Conservation (phyloP, 352 stramenopile species). For the Phytophthora quininea region DNA sequence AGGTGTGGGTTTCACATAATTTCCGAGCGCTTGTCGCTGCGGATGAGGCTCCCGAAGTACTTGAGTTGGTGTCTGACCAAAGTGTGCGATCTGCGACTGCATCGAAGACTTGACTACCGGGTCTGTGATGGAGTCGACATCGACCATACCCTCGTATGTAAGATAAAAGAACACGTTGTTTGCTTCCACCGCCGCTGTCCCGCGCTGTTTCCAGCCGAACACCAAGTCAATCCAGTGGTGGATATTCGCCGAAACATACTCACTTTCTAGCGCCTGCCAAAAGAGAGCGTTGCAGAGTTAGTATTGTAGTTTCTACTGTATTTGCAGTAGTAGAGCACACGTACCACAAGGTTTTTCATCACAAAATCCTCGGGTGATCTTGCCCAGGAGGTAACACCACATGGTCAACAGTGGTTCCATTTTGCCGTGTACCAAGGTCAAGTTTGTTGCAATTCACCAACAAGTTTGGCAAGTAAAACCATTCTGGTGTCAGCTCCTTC, state of each 20-base stretch:
- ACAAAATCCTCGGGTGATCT: slow-evolving; percentile 83
- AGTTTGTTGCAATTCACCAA: slow-evolving; percentile 89
- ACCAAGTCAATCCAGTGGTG: slow-evolving; percentile 92
- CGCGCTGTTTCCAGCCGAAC: slow-evolving; percentile 79
- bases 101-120: slow-evolving; percentile 93
- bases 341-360: slow-evolving; percentile 83
- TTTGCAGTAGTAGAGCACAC: slow-evolving; percentile 14
- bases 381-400: slow-evolving; percentile 95
- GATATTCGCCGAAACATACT: slow-evolving; percentile 83
- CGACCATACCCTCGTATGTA: slow-evolving; percentile 98
- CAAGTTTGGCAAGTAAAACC: slow-evolving; percentile 93
- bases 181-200: slow-evolving; percentile 86
- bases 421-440: slow-evolving; percentile 83
- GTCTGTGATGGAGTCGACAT: slow-evolving; percentile 96
- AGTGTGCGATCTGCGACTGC: slow-evolving; percentile 98
- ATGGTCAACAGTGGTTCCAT: slow-evolving; percentile 88
- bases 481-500: slow-evolving; percentile 95
- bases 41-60: slow-evolving; percentile 92
- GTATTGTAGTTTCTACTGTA: neutral
- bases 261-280: slow-evolving; percentile 79
- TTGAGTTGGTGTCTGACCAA: slow-evolving; percentile 97
- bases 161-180: slow-evolving; percentile 99
- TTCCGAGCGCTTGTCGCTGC: slow-evolving; percentile 37
- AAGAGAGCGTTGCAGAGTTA: neutral
- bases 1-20: slow-evolving; percentile 5